Conservation (phyloP, 1,284 basidiomycete species). For the Spongiforma sp. region DNA sequence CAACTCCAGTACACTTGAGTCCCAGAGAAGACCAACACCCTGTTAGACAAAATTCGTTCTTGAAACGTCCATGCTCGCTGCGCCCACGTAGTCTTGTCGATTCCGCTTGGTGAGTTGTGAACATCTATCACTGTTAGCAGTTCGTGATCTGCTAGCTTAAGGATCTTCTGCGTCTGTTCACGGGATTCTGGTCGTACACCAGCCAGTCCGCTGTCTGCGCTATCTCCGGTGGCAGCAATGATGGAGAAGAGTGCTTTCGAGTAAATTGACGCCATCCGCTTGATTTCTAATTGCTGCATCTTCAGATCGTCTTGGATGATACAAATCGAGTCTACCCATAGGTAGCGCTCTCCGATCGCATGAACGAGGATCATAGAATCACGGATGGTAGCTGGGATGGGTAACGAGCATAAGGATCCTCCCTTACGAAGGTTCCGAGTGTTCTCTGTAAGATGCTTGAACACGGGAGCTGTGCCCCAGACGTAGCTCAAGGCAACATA, state of each 20-base stretch:
- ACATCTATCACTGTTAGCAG: conserved; percentile 19
- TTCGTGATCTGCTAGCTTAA: conserved; percentile 12
- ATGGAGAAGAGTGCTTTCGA: conserved; percentile 23
- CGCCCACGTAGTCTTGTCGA: conserved; percentile 16
- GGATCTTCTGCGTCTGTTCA: conserved; percentile 9
- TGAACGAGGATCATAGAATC: conserved; percentile 26
- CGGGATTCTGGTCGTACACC: conserved; percentile 12
- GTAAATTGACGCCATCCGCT: conserved; percentile 28
- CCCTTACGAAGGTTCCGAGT: conserved; percentile 13
- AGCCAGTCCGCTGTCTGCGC: conserved; percentile 20
- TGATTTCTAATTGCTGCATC: conserved; percentile 48
- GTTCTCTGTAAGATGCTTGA: conserved; percentile 21
- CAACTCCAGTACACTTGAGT: conserved; percentile 28
- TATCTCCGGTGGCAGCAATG: conserved; percentile 23
- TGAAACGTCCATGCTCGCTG: conserved; percentile 30
- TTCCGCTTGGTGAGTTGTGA: not conserved
- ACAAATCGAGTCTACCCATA: conserved; percentile 33
- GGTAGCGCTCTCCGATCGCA: conserved; percentile 27
- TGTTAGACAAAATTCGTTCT: conserved; percentile 24
- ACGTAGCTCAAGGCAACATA: conserved; percentile 29
- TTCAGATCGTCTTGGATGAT: conserved; percentile 25
- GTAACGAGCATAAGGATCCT: conserved; percentile 7
- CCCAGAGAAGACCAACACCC: conserved; percentile 24
- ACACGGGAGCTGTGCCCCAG: conserved; percentile 20
- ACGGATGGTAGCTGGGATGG: conserved; percentile 23